Evolutionary conservation across 2,329 filamentous ascomycete genomes (phyloP).

Genomic region (Alternaria sp.): DNA sequence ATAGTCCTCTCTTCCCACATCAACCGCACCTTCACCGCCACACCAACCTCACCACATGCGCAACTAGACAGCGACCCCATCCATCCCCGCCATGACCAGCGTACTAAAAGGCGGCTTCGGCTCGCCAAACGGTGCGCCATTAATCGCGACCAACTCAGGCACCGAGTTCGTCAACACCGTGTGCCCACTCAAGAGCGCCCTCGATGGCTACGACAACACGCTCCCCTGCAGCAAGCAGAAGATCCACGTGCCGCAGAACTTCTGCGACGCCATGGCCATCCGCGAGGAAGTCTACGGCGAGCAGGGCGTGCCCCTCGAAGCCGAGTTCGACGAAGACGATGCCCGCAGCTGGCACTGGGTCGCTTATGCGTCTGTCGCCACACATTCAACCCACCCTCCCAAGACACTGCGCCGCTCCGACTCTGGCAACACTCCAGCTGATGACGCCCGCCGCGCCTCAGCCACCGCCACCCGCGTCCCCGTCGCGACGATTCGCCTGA

Average conservation of each 20-base stretch:
- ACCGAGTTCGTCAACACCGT: conserved; percentile 51
- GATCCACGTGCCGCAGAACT: conserved; percentile 50
- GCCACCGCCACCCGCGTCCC: conserved; percentile 57
- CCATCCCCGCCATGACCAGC: conserved; percentile 19
- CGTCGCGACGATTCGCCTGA: conserved; percentile 78
- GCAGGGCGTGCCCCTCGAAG: conserved; percentile 64
- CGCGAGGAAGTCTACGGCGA: conserved; percentile 65
- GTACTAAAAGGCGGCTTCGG: conserved; percentile 31
- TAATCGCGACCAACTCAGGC: conserved; percentile 27
- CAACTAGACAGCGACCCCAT: not conserved
- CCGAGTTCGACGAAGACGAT: conserved; percentile 85
- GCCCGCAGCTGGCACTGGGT: conserved; percentile 84
- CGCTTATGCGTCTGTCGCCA: conserved; percentile 71
- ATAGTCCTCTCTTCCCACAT: not conserved
- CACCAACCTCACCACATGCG: not conserved
- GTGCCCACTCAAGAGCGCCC: conserved; percentile 42
- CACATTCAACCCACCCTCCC: conserved; percentile 45
- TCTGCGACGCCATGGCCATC: conserved; percentile 63
- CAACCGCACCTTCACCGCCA: not conserved
- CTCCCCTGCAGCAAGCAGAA: conserved; percentile 43
- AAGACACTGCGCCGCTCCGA: conserved; percentile 51
- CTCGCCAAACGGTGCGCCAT: conserved; percentile 19
- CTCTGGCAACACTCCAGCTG: conserved; percentile 49
- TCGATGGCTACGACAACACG: conserved; percentile 48
- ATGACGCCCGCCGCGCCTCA: conserved; percentile 44